Evolutionary conservation across 192 early-diverging fungal genomes (phyloP), one percentile per base, ranked within the genome.

Genomic region (Mortierella claussenii): DNA sequence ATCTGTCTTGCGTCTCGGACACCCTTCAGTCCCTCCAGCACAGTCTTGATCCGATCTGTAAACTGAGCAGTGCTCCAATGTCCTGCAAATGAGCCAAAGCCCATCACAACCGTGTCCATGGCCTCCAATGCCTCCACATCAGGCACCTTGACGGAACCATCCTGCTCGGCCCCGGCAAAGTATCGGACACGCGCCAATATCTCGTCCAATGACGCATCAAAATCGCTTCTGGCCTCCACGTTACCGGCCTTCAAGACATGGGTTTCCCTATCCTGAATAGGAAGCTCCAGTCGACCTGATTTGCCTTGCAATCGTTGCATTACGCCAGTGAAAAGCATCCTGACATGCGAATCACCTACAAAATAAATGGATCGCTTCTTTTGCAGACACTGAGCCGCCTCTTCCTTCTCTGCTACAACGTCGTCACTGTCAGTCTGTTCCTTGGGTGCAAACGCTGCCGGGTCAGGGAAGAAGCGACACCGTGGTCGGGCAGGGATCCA

Each of bases 401-500:
- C 42, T 37, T 17, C 31, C 45, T 70, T 70, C 24, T 61, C 52
- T 15, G 37, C 20, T 30, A 31, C 49, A 26, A 49, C n/a, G 1
- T 53, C 43, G 20, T 60, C 37, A 42, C 28, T 32, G 45, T 70
- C 68, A 4, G 43, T 12, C 21, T 55, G 33, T 11, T 5, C 24
- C 24, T 30, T 21, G 8, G 68, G 59, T 28, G 61, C 52, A 40
- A 70, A 70, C 4, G 44, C 32, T 11, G 26, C 33, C 52, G 37
- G 59, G 3, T 23, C 52, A 49, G 68, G 68, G 10, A 42, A 42
- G 43, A 62, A 55, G 10, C 20, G 36, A 45, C 68, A 70, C 1
- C 68, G 68, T 1, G 68, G 68, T n/a, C 68, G 49, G 1, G 44
- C 68, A 32, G 68, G 68, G 15, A 70, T 58, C 68, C 68, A 70